Evolutionary conservation across 805 yeast genomes (phyloP), one percentile per base, ranked within the genome.

Genomic region (Spathaspora gorwiae): DNA sequence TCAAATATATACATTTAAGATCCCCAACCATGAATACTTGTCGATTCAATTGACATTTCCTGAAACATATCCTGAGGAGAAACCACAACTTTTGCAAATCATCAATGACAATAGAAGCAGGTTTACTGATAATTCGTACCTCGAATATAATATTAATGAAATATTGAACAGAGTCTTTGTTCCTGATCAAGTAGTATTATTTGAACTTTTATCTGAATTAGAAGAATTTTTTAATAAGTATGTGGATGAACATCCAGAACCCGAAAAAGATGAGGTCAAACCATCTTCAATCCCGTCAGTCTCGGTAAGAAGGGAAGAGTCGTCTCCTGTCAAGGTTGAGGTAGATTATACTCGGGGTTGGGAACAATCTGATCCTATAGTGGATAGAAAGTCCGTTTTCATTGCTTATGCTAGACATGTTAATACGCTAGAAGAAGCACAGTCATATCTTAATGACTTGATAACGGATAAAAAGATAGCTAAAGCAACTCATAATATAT

Each of bases 301-400:
- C 12, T 9, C 32, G 12, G 35, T 13, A n/a, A 33, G 5, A 33
- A 33, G 19, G 13, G 35, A 33, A 11, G 15, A 33, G 35, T 14
- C 26, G 3, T 10, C 35, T 12, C n/a, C 12, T 13, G 27, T 27
- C 5, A 36, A 36, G 10, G 31, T 36, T 11, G 24, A 15, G 2
- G 24, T 42, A 12, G 79, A 84, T 51, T 79, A 79, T 0, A 61
- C 86, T n/a, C 76, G 70, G 35, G 85, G 84, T 1, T 94, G 98
- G 98, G 56, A 66, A 0, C 72, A 75, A 9, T 84, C 95, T 1
- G 95, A 86, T 1, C 86, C 95, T 0, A 75, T 90, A 1, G 66
- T 75, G 1, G 99, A 92, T 61, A 68, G 97, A 45, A 89, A 87
- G 11, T 89, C 97, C 0, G 83, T 88, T 1, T 92, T 92, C 54